Base-by-base conservation (phyloP, 2,329 filamentous ascomycete species). In the Claviceps sp. region DNA sequence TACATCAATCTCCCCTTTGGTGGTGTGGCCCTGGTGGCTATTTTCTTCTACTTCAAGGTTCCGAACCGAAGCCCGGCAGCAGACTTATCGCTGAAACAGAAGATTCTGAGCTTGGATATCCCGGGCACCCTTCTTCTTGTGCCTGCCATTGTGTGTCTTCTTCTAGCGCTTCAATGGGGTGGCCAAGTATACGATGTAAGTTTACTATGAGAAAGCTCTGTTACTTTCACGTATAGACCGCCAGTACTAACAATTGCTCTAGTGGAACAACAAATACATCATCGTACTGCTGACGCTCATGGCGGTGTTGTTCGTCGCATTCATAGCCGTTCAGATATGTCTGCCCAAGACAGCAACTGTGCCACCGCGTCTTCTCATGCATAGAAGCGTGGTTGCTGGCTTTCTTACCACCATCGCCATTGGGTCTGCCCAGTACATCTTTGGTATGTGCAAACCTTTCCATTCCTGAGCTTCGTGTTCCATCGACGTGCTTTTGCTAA, bases 101-200 rank as follows among this genome's bases (percentile, higher is more conserved):
- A 44, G 20, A 44, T 44, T 24, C 13, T 44, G 1, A 44, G 42
- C 42, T 3, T 44, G 42, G 42, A 44, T 14, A 22, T 44, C 9
- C 42, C 42, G 2, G 42, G 42, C 18, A 44, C 42, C 1, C 2
- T 44, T 20, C 42, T 44, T 0, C 42, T 44, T 8, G 22, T 44
- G 4, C 42, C 42, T 4, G 42, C 42, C 42, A 16, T 44, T 5
- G 60, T 72, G 38, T 74, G 69, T 51, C 63, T 74, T 6, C 54
- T 75, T 1, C 60, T 76, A n/a, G 72, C 72, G 6, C 61, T 76
- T 18, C 70, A 74, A 52, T 75, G 71, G 71, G 68, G 68, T 48
- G 69, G 67, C 16, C 58, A 59, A 20, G 60, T 61, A 37, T 65
- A 69, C 48, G 42, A 52, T 2, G 59, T 60, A 50, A 56, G 59